Evolutionary conservation across 73 alveolate genomes (phyloP).

Genomic region (Breviolum minutum): DNA sequence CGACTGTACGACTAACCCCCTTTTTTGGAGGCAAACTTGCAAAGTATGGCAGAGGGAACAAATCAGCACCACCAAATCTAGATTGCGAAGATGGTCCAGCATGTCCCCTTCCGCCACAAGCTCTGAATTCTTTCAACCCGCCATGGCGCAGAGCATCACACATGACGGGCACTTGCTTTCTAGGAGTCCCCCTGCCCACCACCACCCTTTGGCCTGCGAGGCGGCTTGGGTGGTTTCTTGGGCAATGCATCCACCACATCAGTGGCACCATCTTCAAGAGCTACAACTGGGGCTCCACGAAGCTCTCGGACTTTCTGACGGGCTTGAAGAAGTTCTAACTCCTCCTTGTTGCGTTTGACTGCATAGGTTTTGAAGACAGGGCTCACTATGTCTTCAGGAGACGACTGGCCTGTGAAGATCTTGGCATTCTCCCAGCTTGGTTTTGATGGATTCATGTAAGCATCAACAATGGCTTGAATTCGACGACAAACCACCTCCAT

Average conservation of each 20-base stretch:
- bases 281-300: neutral
- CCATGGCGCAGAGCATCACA: neutral
- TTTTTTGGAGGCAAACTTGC: neutral
- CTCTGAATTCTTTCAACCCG: too few relatives aligned
- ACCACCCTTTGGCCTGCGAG: neutral
- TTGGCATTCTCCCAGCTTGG: conserved; percentile 66
- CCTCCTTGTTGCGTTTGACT: conserved; percentile 13
- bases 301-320: conserved; percentile 13
- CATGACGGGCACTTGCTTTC: too few relatives aligned
- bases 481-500: conserved; percentile 11
- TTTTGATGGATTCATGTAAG: neutral
- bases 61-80: neutral
- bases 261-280: neutral
- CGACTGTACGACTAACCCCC: neutral
- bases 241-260: neutral
- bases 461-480: conserved; percentile 26
- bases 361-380: conserved; percentile 21
- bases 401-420: neutral
- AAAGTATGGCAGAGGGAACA: conserved; percentile 23
- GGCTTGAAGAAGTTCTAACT: conserved; percentile 32
- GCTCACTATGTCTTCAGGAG: conserved; percentile 13
- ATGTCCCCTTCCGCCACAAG: neutral
- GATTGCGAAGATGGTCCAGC: neutral
- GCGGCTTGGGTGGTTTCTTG: neutral
- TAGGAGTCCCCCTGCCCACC: neutral